Evolutionary conservation across 2,329 filamentous ascomycete species (phyloP), one percentile per base, ranked within the genome.

Genomic region (Ascochyta lentis): DNA sequence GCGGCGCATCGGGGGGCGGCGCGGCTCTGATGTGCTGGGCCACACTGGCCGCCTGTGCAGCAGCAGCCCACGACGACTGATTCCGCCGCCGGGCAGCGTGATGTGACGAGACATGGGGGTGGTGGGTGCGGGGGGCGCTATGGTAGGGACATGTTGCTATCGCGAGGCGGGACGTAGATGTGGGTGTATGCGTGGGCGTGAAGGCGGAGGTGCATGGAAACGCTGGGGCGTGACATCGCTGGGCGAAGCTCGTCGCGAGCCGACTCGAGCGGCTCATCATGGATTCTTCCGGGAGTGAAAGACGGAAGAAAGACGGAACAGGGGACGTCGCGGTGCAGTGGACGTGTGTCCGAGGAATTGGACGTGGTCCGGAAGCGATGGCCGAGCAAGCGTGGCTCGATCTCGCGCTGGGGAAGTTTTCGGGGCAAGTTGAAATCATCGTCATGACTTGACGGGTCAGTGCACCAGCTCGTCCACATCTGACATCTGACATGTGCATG

Each of bases 11-110:
- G 65, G 85, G 81, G 43, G 77, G 72, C 58, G 89, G 81, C 40
- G 85, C 86, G 64, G 83, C 84, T 64, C 92, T 88, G 57, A 92
- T 84, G 74, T 89, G 89, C 64, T 89, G 85, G 39, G 85, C 84
- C 35, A 83, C 83, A 41, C 81, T 81, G 33, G 91, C 88, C 15
- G 53, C 53, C 37, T 56, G 53, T 22, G 53, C 53, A 7, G 90
- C 90, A 40, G 91, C 89, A 2, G 87, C 89, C 84, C 89, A 91
- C 45, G 87, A 86, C n/a, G 89, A 92, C 59, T 83, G 79, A 50
- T 78, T 74, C 60, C 79, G 76, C 71, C 79, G 77, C 56, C 72
- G 68, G 41, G 76, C 71, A 7, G 79, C 75, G 54, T 79, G 70
- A 58, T 69, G 38, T 47, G 53, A 38, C 45, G 53, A 51, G 42